These are phyloP conservation scores for Colletotrichum sp. DNA, from an alignment of 2,329 filamentous ascomycete genomes.

Conservation along the genomic window DNA sequence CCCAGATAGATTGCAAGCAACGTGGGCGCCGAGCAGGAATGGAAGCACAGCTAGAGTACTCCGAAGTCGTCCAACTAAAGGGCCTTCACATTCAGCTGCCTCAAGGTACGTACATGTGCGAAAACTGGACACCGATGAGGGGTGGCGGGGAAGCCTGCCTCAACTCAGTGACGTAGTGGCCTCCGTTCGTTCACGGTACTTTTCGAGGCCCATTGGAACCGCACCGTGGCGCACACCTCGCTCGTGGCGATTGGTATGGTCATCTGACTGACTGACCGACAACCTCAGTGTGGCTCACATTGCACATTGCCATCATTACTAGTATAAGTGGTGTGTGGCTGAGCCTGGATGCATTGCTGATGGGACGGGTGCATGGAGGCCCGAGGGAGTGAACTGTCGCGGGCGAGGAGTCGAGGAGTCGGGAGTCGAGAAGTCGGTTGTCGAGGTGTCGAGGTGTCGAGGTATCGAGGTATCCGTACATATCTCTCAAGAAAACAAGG, in stretches of 20 bases:
- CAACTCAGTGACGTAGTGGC: not conserved
- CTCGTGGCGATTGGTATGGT: not conserved
- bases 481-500: not conserved
- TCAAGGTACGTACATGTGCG: not conserved
- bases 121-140: not conserved
- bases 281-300: not conserved
- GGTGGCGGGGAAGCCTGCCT: not conserved
- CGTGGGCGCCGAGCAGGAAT: not conserved
- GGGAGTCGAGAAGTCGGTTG: not conserved
- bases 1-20: not conserved
- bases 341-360: not conserved
- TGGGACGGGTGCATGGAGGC: not conserved
- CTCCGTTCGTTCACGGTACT: not conserved
- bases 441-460: not conserved
- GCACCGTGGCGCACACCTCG: conserved; percentile 1
- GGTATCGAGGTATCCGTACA: not conserved
- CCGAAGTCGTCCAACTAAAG: too few relatives aligned
- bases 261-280: not conserved
- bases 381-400: not conserved
- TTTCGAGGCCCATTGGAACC: not conserved
- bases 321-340: not conserved
- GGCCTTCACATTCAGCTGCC: too few relatives aligned
- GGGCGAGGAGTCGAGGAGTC: not conserved
- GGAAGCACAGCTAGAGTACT: not conserved
- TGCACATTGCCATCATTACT: not conserved